phyloP scores from a whole-genome alignment of 2,329 filamentous ascomycete genomes.

The Gnomoniopsis sp. region DNA sequence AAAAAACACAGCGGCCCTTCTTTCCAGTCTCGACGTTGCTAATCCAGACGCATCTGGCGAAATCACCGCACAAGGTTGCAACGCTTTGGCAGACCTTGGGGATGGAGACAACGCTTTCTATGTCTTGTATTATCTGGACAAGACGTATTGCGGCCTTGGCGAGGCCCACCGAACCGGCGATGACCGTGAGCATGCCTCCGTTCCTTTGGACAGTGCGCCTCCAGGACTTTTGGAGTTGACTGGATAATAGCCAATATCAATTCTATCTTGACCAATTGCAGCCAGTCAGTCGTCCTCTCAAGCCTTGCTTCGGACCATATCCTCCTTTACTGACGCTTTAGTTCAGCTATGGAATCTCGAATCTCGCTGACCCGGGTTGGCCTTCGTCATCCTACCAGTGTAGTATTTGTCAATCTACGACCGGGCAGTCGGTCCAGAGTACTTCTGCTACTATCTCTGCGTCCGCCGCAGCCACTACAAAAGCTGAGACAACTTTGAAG shows the following conservation, averaged over 20 bases:
- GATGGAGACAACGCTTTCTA: constrained; percentile 27
- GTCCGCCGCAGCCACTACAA: background rate
- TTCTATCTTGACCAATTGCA: constrained; percentile 47
- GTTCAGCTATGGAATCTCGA: constrained; percentile 27
- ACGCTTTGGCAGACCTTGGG: constrained; percentile 2
- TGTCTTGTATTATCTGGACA: constrained; percentile 51
- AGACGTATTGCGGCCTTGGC: constrained; percentile 45
- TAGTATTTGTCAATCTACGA: constrained; percentile 15
- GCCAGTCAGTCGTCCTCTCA: constrained; percentile 37
- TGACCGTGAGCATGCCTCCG: constrained; percentile 40
- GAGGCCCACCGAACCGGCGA: constrained; percentile 26
- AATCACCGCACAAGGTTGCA: constrained; percentile 7
- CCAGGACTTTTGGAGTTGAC: constrained; percentile 14
- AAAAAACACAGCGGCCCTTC: constrained; percentile 4
- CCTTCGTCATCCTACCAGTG: constrained; percentile 30
- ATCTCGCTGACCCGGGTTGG: constrained; percentile 33
- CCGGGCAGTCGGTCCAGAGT: background rate
- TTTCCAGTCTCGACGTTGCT: background rate
- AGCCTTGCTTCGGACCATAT: background rate
- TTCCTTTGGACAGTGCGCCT: constrained; percentile 4
- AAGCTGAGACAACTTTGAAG: background rate
- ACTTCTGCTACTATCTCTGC: background rate
- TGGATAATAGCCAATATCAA: constrained; percentile 44
- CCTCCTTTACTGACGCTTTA: background rate
- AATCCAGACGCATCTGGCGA: background rate